These are phyloP conservation scores for Solanum habrochaites DNA, from an alignment of 257 asterid genomes.

Conservation along the genomic window DNA sequence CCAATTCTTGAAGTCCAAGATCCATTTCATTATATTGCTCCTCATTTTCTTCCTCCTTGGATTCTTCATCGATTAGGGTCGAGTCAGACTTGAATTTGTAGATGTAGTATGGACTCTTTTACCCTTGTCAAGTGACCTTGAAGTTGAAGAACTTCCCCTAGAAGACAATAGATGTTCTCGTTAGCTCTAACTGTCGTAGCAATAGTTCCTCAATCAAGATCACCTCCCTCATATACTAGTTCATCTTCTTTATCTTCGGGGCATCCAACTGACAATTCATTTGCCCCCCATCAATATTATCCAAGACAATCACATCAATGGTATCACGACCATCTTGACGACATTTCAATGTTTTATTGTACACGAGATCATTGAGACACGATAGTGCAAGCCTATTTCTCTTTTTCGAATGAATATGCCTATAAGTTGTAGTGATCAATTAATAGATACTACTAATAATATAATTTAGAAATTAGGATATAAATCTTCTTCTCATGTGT, in stretches of 20 bases:
- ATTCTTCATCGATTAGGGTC: not conserved
- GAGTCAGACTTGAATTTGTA: not conserved
- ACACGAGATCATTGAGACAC: rapidly evolving
- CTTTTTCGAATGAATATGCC: not conserved
- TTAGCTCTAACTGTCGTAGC: not conserved
- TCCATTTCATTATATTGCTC: not conserved
- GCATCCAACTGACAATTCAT: not conserved
- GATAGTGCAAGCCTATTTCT: not conserved
- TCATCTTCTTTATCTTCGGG: not conserved
- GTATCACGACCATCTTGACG: not conserved
- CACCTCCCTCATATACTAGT: not conserved
- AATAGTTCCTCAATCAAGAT: not conserved
- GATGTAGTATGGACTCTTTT: not conserved
- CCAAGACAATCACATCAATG: not conserved
- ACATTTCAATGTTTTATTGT: not conserved
- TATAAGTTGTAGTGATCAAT: not conserved
- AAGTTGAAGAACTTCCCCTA: not conserved
- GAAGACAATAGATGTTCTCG: not conserved
- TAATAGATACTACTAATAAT: not conserved
- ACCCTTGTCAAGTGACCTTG: not conserved
- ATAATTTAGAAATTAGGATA: not conserved
- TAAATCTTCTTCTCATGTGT: not conserved
- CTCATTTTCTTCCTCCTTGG: not conserved
- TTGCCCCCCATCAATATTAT: not conserved
- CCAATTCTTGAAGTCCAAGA: not conserved